Base-by-base conservation (phyloP, 2,329 filamentous ascomycete genomes). In the Phoma sp. region DNA sequence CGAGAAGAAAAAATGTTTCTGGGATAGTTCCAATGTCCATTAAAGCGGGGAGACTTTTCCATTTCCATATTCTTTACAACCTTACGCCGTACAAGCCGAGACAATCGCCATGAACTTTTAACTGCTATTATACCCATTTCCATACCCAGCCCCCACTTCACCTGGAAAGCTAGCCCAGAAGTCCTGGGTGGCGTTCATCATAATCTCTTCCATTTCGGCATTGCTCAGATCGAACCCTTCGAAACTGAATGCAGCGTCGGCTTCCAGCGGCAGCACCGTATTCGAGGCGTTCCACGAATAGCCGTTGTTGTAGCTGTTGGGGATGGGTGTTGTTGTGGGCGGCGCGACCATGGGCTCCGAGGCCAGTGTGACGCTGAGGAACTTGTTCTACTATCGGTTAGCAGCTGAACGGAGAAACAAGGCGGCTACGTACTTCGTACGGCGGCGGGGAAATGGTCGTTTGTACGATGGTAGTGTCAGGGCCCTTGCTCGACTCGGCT, bases 161-260 rank as follows among this genome's bases (percentile, higher is more conserved):
- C 74, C 74, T 0, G 74, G 74, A 43, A 76, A 76, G 21, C 69
- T 70, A 13, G 65, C 72, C 74, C 74, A 76, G 35, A 76, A 76
- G 6, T 76, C 74, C 50, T 76, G 73, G 25, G 74, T 76, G 8
- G 72, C 72, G 49, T 67, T 72, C 48, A 73, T 70, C 63, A 75
- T 72, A 50, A 74, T 70, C n/a, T 72, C 70, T 38, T 76, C 72
- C 40, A 76, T 61, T 17, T 75, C 74, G 4, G 70, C 71, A 31
- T 70, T 72, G 0, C 67, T 67, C 33, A 76, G 57, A 24, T 74
- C 68, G 40, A 74, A 73, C 10, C 58, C 58, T 31, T 74, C 67
- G 5, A 74, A 45, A 35, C 70, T 68, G 44, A 74, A 72, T 0
- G 65, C 62, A 36, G 72, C 71, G 29, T 75, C 73, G 2, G 64